These are phyloP conservation scores for Colletotrichum horii DNA, from an alignment of 2,329 filamentous ascomycete genomes.

Conservation along the genomic window DNA sequence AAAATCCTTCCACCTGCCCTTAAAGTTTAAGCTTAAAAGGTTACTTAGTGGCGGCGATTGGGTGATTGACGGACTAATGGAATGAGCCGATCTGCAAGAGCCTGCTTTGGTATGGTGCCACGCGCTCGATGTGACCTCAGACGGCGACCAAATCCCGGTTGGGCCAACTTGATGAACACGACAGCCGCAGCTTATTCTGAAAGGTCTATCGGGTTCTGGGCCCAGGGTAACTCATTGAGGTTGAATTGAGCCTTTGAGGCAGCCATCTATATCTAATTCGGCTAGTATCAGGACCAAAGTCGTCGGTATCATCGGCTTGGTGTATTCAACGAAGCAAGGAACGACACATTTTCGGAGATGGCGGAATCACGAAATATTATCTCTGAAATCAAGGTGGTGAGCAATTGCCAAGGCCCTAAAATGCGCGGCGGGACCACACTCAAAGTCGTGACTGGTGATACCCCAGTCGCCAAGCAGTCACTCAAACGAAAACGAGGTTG, in stretches of 20 bases:
- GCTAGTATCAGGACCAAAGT: rapidly evolving
- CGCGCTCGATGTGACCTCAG: not conserved
- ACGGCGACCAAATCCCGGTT: not conserved
- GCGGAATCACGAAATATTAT: not conserved
- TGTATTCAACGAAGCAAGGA: not conserved
- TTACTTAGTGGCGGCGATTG: not conserved
- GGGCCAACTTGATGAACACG: not conserved
- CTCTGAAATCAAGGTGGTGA: not conserved
- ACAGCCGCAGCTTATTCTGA: not conserved
- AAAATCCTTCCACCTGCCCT: conserved; percentile 16
- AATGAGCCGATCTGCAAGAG: conserved; percentile 2
- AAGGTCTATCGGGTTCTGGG: not conserved
- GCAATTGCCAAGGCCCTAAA: not conserved
- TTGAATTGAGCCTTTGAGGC: not conserved
- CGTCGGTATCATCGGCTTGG: not conserved
- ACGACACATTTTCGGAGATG: not conserved
- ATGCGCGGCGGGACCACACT: not conserved
- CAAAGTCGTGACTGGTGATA: not conserved
- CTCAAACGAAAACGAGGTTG: not conserved
- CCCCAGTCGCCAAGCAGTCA: not conserved
- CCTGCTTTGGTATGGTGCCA: not conserved
- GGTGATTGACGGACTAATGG: not conserved
- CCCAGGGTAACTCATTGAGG: not conserved
- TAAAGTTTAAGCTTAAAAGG: conserved; percentile 21
- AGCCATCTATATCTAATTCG: rapidly evolving